phyloP scores from a whole-genome alignment of 352 stramenopile species.

The Pythium phragmiticola region DNA sequence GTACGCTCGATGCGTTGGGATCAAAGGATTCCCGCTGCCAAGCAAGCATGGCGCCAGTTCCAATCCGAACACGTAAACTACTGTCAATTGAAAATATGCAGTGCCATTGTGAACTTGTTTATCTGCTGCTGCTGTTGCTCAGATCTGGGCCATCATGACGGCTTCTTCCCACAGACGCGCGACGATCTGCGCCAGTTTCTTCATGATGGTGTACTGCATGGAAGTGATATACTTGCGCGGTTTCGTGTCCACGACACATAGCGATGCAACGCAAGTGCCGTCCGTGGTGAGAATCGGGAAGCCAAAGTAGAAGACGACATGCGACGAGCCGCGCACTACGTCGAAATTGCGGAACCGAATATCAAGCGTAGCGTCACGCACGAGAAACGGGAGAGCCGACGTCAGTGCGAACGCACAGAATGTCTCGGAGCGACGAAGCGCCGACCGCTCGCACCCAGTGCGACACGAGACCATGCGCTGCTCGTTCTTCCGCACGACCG shows the following conservation, averaged over 20 bases:
- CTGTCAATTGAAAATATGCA: background rate
- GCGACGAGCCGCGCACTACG: conserved; percentile 28
- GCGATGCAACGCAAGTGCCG: conserved; percentile 33
- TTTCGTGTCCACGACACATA: conserved; percentile 47
- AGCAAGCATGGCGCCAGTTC: background rate
- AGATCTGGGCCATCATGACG: conserved; percentile 6
- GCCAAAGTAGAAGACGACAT: conserved; percentile 43
- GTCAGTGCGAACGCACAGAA: conserved; percentile 43
- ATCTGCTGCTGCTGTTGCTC: background rate
- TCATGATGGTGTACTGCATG: conserved; percentile 59
- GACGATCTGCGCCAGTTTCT: conserved; percentile 39
- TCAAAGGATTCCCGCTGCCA: conserved; percentile 33
- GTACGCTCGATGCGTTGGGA: conserved; percentile 38
- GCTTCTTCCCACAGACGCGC: conserved; percentile 17
- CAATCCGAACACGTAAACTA: too few species aligned
- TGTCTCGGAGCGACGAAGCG: conserved; percentile 29
- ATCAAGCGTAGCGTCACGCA: conserved; percentile 44
- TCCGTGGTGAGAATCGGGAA: conserved; percentile 37
- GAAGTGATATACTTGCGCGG: conserved; percentile 51
- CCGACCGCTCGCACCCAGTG: conserved; percentile 20
- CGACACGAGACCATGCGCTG: conserved; percentile 27
- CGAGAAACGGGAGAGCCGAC: conserved; percentile 37
- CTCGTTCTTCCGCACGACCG: conserved; percentile 33
- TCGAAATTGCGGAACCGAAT: conserved; percentile 56
- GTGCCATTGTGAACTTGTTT: background rate